phyloP scores from a whole-genome alignment of 768 basidiomycete genomes.

The Gloeopeniophorella convolvens region DNA sequence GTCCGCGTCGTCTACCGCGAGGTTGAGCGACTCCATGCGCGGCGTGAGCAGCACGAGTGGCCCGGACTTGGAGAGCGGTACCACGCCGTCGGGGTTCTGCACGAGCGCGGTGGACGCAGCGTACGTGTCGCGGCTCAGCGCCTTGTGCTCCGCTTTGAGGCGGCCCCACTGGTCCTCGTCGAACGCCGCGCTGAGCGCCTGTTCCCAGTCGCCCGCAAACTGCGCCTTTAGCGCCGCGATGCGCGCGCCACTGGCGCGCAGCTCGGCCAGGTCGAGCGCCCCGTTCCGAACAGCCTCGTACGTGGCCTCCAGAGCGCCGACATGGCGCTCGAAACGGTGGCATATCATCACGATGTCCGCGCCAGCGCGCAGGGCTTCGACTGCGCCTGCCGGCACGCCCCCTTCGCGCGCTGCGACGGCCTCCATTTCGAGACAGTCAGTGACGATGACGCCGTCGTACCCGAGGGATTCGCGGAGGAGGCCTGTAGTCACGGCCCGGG shows the following conservation, averaged over 20 bases:
- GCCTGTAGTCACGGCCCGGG: slow-evolving; percentile 42
- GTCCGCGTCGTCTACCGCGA: slow-evolving; percentile 53
- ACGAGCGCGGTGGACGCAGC: slow-evolving; percentile 40
- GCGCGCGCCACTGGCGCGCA: slow-evolving; percentile 39
- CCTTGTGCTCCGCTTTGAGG: slow-evolving; percentile 35
- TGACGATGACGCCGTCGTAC: slow-evolving; percentile 57
- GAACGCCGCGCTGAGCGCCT: slow-evolving; percentile 26
- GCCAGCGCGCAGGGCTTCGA: slow-evolving; percentile 52
- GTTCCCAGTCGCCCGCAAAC: slow-evolving; percentile 45
- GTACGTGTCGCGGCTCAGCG: slow-evolving; percentile 45
- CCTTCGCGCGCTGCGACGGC: slow-evolving; percentile 46
- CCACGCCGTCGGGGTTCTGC: slow-evolving; percentile 31
- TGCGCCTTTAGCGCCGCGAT: slow-evolving; percentile 43
- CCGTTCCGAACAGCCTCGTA: slow-evolving; percentile 46
- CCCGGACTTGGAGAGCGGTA: slow-evolving; percentile 29
- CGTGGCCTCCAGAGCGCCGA: slow-evolving; percentile 44
- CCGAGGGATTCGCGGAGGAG: slow-evolving; percentile 45
- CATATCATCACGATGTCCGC: slow-evolving; percentile 74
- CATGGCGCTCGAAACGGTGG: slow-evolving; percentile 50
- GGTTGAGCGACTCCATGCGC: slow-evolving; percentile 48
- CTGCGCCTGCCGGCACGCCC: slow-evolving; percentile 48
- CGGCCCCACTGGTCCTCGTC: slow-evolving; percentile 27
- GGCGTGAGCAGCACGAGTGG: slow-evolving; percentile 47
- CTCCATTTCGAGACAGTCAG: slow-evolving; percentile 75
- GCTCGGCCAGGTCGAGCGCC: slow-evolving; percentile 31